phyloP scores from a whole-genome alignment of 345 rosid genomes.

The Hevea brasiliensis region DNA sequence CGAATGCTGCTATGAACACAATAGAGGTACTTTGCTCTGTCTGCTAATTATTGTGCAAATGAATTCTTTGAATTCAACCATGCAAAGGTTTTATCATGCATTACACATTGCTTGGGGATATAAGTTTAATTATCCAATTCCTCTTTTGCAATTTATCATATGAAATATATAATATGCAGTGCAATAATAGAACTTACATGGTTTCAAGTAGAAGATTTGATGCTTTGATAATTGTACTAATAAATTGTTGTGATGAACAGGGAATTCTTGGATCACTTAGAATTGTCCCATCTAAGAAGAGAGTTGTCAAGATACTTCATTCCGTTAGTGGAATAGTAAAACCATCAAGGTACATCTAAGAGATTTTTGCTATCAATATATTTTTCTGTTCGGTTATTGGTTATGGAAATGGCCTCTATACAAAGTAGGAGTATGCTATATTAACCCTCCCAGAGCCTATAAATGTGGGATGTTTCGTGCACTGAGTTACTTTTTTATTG shows the following conservation, averaged over 20 bases:
- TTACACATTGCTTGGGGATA: no score
- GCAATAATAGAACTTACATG: neutral
- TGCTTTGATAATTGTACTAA: neutral
- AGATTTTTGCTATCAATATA: no score
- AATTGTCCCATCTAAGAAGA: slow-evolving; percentile 50
- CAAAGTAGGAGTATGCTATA: no score
- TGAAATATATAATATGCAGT: neutral
- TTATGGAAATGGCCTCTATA: no score
- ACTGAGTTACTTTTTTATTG: no score
- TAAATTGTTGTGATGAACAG: slow-evolving; percentile 25
- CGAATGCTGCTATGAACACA: slow-evolving; percentile 41
- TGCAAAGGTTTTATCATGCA: no score
- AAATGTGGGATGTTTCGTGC: no score
- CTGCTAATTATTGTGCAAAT: neutral
- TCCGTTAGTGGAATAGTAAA: slow-evolving; percentile 46
- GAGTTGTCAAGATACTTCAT: slow-evolving; percentile 41
- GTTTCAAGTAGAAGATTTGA: neutral
- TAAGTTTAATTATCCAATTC: no score
- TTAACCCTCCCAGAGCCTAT: no score
- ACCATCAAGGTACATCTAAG: slow-evolving; percentile 46
- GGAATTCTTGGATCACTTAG: slow-evolving; percentile 39
- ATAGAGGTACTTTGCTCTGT: slow-evolving; percentile 36
- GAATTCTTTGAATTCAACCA: no score
- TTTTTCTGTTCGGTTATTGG: neutral
- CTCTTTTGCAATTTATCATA: no score